Evolutionary conservation across 768 basidiomycete species (phyloP), one percentile per base, ranked within the genome.

Genomic region (Leccinum fibrillosum): DNA sequence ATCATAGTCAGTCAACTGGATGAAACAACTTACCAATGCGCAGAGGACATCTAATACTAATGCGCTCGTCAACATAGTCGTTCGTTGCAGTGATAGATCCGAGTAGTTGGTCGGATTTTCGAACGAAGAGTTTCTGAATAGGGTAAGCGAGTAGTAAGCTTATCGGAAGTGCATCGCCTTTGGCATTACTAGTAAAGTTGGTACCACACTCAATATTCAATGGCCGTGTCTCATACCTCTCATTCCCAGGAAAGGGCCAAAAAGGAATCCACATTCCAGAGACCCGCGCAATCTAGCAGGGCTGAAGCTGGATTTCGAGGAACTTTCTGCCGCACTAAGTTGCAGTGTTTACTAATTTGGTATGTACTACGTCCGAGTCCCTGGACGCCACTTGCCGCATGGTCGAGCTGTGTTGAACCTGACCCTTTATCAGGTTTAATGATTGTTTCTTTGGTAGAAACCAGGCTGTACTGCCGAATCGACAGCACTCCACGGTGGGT

Each of bases 41-140:
- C 58, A 64, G 21, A 67, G 34, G 17, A 69, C 17, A 23, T 66
- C 64, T 34, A 67, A 19, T 37, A 11, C 37, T 23, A 61, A 52
- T 28, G 56, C 57, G 2, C 26, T 21, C 23, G 30, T 48, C 15
- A 55, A 13, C 4, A 52, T 53, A 17, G 30, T 49, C 66, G 58
- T 67, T 67, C 8, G 54, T 19, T 2, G 32, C 28, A 25, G 11
- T 23, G 35, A 45, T 12, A 26, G 17, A 26, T 15, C 19, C 11
- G 19, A 55, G 39, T 17, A 44, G 42, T 19, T 19, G 10, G 42
- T 19, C 11, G 19, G 19, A 44, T 44, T 44, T 42, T 42, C 42
- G n/a, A 4, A 4, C 19, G 12, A 37, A 1, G 10, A 1, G 1
- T n/a, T 21, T 2, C 54, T 34, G 23, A 44, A 63, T 52, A 30